Conservation (phyloP, 768 basidiomycete species). For the Punctularia strigosozonata region DNA sequence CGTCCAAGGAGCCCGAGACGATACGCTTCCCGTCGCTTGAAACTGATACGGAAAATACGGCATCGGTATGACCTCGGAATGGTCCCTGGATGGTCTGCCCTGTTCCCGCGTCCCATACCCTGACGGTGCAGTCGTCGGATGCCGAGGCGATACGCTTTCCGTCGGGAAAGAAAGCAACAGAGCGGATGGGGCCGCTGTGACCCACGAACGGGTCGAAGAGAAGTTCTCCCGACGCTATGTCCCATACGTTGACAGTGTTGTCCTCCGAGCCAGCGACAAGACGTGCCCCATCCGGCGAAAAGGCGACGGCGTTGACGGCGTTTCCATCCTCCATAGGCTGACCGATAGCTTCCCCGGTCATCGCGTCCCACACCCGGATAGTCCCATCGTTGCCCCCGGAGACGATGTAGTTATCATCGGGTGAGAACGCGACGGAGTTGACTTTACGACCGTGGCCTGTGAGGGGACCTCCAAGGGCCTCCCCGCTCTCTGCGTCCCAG, state of each 20-base stretch:
- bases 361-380: background rate
- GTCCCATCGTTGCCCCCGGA: background rate
- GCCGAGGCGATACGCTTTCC: background rate
- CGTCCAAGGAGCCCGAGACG: conserved; percentile 8
- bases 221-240: background rate
- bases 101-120: background rate
- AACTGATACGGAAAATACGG: background rate
- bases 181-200: background rate
- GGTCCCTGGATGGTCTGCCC: background rate
- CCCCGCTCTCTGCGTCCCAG: conserved; percentile 16
- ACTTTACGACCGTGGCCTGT: conserved; percentile 6
- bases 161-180: background rate
- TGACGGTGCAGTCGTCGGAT: background rate
- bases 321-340: background rate
- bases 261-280: background rate
- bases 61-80: background rate
- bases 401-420: conserved; percentile 13
- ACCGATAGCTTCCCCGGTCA: background rate
- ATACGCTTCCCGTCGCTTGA: background rate
- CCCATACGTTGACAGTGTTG: background rate
- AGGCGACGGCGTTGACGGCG: background rate
- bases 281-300: background rate
- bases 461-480: too few species aligned
- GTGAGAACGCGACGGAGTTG: conserved; percentile 27
- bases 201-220: background rate